Evolutionary conservation across 2,329 filamentous ascomycete genomes (phyloP).

Genomic region (Epichloe uncinata): DNA sequence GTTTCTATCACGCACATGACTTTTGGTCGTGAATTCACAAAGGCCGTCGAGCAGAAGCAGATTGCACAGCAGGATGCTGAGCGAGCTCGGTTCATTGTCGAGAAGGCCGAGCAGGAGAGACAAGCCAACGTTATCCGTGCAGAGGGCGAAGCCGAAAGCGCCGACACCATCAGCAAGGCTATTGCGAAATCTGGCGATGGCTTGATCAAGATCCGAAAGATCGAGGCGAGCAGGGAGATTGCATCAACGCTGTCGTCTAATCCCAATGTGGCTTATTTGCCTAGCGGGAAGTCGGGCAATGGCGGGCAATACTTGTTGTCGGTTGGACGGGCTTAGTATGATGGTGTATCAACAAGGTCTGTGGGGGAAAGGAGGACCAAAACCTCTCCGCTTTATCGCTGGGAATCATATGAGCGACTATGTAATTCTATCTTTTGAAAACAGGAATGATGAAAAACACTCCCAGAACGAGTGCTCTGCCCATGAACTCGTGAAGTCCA

Average conservation of each 20-base stretch:
- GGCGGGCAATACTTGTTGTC: slow-evolving; percentile 41
- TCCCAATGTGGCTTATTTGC: slow-evolving; percentile 92
- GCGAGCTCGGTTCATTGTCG: slow-evolving; percentile 92
- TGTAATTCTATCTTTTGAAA: slow-evolving; percentile 23
- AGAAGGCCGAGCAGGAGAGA: slow-evolving; percentile 96
- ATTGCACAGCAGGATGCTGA: slow-evolving; percentile 99
- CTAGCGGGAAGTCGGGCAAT: slow-evolving; percentile 54
- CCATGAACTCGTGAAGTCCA: not conserved
- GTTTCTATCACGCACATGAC: slow-evolving; percentile 99
- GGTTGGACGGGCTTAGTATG: slow-evolving; percentile 29
- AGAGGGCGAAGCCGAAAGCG: slow-evolving; percentile 93
- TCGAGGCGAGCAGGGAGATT: slow-evolving; percentile 94
- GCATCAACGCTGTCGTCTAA: slow-evolving; percentile 79
- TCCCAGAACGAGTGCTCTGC: not conserved
- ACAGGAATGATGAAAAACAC: not conserved
- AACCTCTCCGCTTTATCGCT: slow-evolving; percentile 7
- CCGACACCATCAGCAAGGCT: slow-evolving; percentile 87
- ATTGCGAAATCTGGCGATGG: slow-evolving; percentile 90
- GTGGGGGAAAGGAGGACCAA: not conserved
- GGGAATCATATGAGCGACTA: slow-evolving; percentile 14
- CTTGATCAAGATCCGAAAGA: slow-evolving; percentile 88
- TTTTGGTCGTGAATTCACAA: slow-evolving; percentile 97
- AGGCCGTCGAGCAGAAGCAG: slow-evolving; percentile 99
- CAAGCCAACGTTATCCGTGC: slow-evolving; percentile 97
- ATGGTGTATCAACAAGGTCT: slow-evolving; percentile 4